Base-by-base conservation (phyloP, 345 rosid species). In the Physaria fendleri region DNA sequence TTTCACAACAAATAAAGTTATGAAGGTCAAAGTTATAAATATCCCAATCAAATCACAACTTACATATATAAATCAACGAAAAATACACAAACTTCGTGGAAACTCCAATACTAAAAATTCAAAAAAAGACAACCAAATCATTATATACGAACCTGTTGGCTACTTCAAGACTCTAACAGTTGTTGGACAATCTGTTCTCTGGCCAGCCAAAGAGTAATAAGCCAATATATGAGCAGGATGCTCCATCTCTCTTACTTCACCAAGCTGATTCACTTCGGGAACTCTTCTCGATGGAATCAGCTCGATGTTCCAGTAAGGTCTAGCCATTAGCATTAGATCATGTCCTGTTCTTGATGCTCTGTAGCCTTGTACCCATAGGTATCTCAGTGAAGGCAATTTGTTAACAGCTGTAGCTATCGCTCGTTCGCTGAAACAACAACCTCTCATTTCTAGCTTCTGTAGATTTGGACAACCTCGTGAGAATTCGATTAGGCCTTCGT, bases 251-350 rank as follows among this genome's bases (percentile, higher is more conserved):
- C 27, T 52, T 1, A 44, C 2, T 39, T 73, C 73, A 35, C 85
- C 92, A 0, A 1, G 37, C 44, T 57, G 71, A 56, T 73, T 54
- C 16, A 24, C 64, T 35, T 55, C 44, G 2, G 21, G 34, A 1
- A 77, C 75, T 57, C 8, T 75, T 62, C 96, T 75, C 0, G 87
- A 45, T 24, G 85, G 92, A 24, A 90, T 89, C 66, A 89, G 71
- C 78, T 93, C 99, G 0, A 93, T 90, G 54, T 93, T 93, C 99
- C 99, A 93, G 65, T 71, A 85, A 1, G 99, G 99, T 43, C 97
- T 80, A 64, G 77, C 82, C 99, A 93, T 93, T 27, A 76, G 53
- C 65, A 77, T 53, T 21, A 94, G 78, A 66, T 81, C 97, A 33
- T 53, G 81, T 22, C 88, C 84, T 0, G 66, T 43, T 13, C 45